Evolutionary conservation across 768 basidiomycete genomes (phyloP).

Genomic region (Calocera cornea): DNA sequence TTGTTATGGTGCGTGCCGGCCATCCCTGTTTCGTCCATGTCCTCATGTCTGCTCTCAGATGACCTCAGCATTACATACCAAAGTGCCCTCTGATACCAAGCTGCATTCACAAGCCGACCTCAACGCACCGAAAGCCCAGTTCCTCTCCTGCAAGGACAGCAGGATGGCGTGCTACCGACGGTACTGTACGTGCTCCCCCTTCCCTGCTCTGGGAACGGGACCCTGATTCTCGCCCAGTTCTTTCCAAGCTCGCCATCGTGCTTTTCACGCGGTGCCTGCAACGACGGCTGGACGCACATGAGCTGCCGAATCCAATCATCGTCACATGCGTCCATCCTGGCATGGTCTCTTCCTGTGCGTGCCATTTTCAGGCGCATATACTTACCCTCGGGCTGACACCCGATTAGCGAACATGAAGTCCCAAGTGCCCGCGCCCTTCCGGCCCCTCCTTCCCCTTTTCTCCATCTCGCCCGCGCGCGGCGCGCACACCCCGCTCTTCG

Average conservation of each 20-base stretch:
- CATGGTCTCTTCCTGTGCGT: background rate
- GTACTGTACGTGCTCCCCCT: background rate
- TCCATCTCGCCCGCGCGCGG: background rate
- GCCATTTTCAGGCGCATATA: background rate
- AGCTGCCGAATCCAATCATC: background rate
- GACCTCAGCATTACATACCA: constrained; percentile 6
- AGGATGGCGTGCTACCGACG: background rate
- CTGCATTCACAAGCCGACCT: background rate
- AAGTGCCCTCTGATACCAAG: background rate
- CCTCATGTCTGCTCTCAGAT: background rate
- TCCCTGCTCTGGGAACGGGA: background rate
- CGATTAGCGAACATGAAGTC: background rate
- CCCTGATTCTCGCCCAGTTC: background rate
- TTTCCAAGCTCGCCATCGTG: constrained; percentile 4
- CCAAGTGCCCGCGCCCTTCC: background rate
- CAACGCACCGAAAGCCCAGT: background rate
- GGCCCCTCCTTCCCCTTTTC: constrained; percentile 3
- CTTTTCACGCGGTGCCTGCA: background rate
- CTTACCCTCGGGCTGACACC: background rate
- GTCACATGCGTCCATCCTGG: background rate
- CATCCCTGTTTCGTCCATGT: background rate
- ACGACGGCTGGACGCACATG: background rate
- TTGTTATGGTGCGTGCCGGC: constrained; percentile 37
- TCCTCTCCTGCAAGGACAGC: background rate
- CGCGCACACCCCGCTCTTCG: constrained; percentile 3